Evolutionary conservation across 2,329 filamentous ascomycete genomes (phyloP), one percentile per base, ranked within the genome.

Genomic region (Chaetomium globosum): DNA sequence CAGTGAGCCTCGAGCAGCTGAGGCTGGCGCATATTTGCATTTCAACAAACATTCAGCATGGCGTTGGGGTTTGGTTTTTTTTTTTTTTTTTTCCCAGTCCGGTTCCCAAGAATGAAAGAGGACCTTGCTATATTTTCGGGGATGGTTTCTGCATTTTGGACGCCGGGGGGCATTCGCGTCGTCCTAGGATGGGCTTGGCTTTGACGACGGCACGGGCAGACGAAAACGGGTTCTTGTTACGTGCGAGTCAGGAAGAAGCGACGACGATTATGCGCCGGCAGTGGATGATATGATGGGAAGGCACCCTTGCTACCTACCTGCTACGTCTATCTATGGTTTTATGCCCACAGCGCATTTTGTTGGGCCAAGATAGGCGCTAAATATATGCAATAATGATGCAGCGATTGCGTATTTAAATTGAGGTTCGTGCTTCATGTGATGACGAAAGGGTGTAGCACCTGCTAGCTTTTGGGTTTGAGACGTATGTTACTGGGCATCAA

Each of bases 21-120:
- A 46, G 39, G 58, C 51, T 13, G 56, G 65, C 65, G 31, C 48
- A 49, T 53, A 67, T 68, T 72, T 74, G 70, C 69, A 69, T 74
- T 75, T 73, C 71, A 26, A 68, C 60, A 70, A 72, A 72, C 73
- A 62, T 75, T 74, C 68, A 78, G 77, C 76, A 77, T 72, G 76
- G 77, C 75, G 77, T 73, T 74, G 71, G 77, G 75, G 73, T 73
- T 74, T 56, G 49, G 65, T 64, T 61, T 59, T 52, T 48, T 31
- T 64, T 61, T 62, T 64, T 53, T 55, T 36, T n/a, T 55, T 43
- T 43, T 43, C 5, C 39, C 16, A 43, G 28, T 28, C 51, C 23
- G 63, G 59, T 33, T 43, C 52, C 67, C 67, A 51, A 77, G 30
- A 39, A 80, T 74, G 39, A 36, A 10, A 53, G 48, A 61, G 61